Percentiles rank a stretch among this genome's conserved stretches.
Evolutionary conservation across 2,329 filamentous ascomycete genomes (phyloP).

Genomic region (Albophoma yamanashiensis): DNA sequence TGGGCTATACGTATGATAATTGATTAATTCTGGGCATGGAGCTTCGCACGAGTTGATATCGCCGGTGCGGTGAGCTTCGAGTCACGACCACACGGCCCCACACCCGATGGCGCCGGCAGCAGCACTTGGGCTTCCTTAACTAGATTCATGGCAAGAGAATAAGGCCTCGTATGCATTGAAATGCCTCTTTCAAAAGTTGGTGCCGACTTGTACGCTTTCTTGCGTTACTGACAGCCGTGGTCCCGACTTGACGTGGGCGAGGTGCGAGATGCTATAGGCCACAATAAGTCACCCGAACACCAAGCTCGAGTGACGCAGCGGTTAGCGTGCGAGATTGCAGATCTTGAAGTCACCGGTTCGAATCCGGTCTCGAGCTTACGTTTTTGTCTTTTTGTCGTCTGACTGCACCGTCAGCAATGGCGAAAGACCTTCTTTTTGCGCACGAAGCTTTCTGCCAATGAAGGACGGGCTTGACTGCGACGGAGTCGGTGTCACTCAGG

Average conservation of each 20-base stretch:
- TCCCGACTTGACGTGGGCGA: neutral
- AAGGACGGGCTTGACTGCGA: neutral
- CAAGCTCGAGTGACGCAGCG: conserved; percentile 11
- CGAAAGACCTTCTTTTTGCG: neutral
- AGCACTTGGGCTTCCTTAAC: too few relatives aligned
- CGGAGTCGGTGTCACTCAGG: neutral
- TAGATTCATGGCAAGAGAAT: neutral
- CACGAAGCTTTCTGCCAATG: neutral
- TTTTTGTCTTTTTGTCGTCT: neutral
- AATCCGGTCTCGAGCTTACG: conserved; percentile 10
- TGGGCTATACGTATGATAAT: neutral
- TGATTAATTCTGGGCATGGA: neutral
- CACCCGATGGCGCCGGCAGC: neutral
- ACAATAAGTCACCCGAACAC: neutral
- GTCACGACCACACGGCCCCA: neutral
- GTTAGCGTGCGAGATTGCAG: conserved; percentile 13
- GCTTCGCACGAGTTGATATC: neutral
- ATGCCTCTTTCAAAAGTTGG: neutral
- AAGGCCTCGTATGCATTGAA: neutral
- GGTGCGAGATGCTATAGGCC: neutral
- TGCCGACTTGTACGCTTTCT: neutral
- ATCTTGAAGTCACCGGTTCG: conserved; percentile 12
- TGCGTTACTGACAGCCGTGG: neutral
- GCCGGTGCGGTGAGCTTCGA: neutral
- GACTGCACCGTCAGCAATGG: neutral